phyloP scores from a whole-genome alignment of 2,329 filamentous ascomycete genomes.

The Lecanicillium sp. region DNA sequence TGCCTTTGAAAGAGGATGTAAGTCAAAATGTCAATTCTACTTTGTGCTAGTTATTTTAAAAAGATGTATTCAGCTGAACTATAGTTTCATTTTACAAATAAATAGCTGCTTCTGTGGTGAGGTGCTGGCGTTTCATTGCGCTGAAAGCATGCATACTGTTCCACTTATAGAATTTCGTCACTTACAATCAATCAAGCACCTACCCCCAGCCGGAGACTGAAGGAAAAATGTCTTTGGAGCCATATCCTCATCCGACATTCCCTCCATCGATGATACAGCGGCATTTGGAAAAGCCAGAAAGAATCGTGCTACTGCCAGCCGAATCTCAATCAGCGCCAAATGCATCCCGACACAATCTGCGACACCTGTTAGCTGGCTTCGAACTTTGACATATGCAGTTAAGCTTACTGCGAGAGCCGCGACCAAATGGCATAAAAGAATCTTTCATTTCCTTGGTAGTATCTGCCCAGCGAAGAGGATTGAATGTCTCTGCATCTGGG shows the following conservation, averaged over 20 bases:
- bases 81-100: too few species aligned
- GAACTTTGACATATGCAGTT: not conserved
- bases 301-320: conserved; percentile 31
- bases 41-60: too few species aligned
- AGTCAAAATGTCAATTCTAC: too few species aligned
- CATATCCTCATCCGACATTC: conserved; percentile 29
- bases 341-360: conserved; percentile 45
- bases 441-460: conserved; percentile 30
- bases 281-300: conserved; percentile 23
- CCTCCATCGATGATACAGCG: conserved; percentile 15
- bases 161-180: too few species aligned
- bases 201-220: conserved; percentile 19
- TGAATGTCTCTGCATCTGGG: conserved; percentile 6
- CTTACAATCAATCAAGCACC: conserved; percentile 26
- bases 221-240: conserved; percentile 24
- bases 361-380: not conserved
- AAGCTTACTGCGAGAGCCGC: conserved; percentile 32
- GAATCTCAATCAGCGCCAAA: conserved; percentile 46
- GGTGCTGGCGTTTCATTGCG: too few species aligned
- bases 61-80: too few species aligned
- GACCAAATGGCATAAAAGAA: conserved; percentile 42
- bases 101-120: too few species aligned
- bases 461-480: conserved; percentile 28
- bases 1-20: too few species aligned
- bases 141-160: too few species aligned